phyloP scores from a whole-genome alignment of 2,329 filamentous ascomycete genomes.

The Fonsecaea monophora region DNA sequence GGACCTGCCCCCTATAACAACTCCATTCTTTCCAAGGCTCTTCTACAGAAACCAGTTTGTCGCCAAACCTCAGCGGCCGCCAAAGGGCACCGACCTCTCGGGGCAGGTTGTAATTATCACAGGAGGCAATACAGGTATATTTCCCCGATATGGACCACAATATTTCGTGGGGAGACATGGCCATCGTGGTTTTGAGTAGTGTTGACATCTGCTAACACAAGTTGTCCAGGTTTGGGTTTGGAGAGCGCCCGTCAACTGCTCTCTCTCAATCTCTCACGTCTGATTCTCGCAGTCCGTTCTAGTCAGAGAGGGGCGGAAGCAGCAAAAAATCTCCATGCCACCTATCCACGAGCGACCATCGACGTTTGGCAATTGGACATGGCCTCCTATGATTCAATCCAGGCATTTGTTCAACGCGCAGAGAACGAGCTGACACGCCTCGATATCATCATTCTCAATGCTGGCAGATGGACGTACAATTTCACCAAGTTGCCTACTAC shows the following conservation, averaged over 20 bases:
- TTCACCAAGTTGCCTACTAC: conserved; percentile 42
- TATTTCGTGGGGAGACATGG: neutral
- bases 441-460: conserved; percentile 57
- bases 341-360: conserved; percentile 50
- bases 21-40: conserved; percentile 30
- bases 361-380: conserved; percentile 62
- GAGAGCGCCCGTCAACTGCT: conserved; percentile 53
- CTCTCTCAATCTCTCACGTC: conserved; percentile 47
- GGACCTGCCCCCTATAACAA: conserved; percentile 37
- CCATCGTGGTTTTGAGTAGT: neutral
- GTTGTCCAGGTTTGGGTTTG: conserved; percentile 54
- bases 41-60: conserved; percentile 40
- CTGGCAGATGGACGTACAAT: conserved; percentile 44
- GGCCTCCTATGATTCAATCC: conserved; percentile 54
- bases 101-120: conserved; percentile 57
- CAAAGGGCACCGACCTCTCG: conserved; percentile 39
- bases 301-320: conserved; percentile 53
- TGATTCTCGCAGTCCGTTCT: conserved; percentile 59
- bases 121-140: conserved; percentile 50
- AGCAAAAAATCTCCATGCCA: conserved; percentile 44
- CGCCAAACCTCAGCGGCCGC: conserved; percentile 33
- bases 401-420: conserved; percentile 49
- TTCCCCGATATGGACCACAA: neutral
- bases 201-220: neutral
- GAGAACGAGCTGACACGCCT: conserved; percentile 47